Conservation (phyloP, 148 eudicot genomes). For the Fagopyrum esculentum region DNA sequence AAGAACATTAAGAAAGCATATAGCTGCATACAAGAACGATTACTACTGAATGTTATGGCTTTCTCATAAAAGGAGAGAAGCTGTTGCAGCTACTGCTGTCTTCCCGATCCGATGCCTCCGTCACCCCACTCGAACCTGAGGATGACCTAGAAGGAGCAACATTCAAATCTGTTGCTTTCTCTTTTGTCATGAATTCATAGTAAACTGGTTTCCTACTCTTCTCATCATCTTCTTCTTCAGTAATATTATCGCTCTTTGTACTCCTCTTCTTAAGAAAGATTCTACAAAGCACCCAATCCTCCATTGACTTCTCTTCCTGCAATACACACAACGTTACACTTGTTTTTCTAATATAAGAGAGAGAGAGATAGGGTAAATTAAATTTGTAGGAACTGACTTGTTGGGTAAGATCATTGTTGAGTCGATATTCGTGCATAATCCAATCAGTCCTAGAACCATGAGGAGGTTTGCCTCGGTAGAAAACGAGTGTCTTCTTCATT, state of each 20-base stretch:
- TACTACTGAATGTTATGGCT: constrained; percentile 18
- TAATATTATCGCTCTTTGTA: constrained; percentile 14
- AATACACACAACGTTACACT: not conserved
- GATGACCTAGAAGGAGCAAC: constrained; percentile 50
- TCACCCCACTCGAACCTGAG: constrained; percentile 79
- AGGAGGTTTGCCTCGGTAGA: constrained; percentile 87
- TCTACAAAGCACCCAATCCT: constrained; percentile 87
- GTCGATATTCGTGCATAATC: constrained; percentile 96
- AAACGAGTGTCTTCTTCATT: constrained; percentile 88
- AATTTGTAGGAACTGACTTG: constrained; percentile 22
- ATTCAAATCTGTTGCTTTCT: constrained; percentile 44
- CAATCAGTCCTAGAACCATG: constrained; percentile 80
- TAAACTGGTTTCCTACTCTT: constrained; percentile 38
- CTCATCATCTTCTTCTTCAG: constrained; percentile 2
- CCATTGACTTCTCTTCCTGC: constrained; percentile 16
- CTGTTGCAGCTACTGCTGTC: constrained; percentile 62
- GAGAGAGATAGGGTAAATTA: too few species aligned
- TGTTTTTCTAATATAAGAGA: too few species aligned
- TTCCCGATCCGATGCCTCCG: constrained; percentile 44
- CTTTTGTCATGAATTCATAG: constrained; percentile 64
- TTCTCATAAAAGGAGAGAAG: constrained; percentile 28
- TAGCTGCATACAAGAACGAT: not conserved
- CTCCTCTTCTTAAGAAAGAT: constrained; percentile 68
- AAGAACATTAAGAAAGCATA: not conserved
- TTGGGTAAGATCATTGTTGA: constrained; percentile 23